Percentiles rank a stretch among this genome's conserved stretches.
Evolutionary conservation across 2,329 filamentous ascomycete species (phyloP).

Genomic region (Lasiodiplodia hormozganensis): DNA sequence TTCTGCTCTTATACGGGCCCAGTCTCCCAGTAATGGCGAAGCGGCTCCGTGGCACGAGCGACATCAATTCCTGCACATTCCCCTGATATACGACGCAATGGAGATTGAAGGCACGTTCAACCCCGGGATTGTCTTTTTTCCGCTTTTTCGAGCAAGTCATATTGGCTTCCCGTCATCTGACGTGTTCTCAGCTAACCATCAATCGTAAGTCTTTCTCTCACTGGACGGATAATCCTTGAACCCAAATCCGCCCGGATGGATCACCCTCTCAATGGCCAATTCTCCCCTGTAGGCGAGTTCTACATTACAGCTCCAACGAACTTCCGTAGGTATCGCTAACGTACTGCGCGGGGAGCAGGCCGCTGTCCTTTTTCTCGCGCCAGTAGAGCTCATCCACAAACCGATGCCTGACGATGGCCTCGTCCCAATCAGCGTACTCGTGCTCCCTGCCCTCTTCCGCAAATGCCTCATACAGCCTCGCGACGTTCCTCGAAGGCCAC

Average conservation of each 20-base stretch:
- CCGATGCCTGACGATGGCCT: conserved; percentile 43
- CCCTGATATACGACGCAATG: neutral
- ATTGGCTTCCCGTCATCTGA: conserved; percentile 4
- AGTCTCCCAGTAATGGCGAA: neutral
- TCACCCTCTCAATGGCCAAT: neutral
- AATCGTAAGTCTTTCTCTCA: neutral
- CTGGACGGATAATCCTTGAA: neutral
- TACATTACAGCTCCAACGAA: conserved; percentile 30
- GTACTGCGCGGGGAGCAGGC: conserved; percentile 4
- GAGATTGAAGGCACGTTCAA: neutral
- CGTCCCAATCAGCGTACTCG: conserved; percentile 43
- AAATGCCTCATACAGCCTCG: conserved; percentile 63
- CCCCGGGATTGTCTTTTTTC: neutral
- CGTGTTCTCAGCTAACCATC: neutral
- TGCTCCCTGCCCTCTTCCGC: conserved; percentile 44
- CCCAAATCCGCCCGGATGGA: neutral
- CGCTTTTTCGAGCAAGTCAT: neutral
- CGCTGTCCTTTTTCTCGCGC: conserved; percentile 39
- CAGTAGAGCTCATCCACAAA: conserved; percentile 47
- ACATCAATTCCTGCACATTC: neutral
- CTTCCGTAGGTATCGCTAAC: conserved; percentile 18
- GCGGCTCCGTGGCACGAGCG: conserved; percentile 18
- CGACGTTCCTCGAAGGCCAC: conserved; percentile 52
- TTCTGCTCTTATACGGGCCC: neutral
- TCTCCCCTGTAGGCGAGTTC: neutral